Base-by-base conservation (phyloP, 129 eudicot genomes). In the Flaveria brownii region DNA sequence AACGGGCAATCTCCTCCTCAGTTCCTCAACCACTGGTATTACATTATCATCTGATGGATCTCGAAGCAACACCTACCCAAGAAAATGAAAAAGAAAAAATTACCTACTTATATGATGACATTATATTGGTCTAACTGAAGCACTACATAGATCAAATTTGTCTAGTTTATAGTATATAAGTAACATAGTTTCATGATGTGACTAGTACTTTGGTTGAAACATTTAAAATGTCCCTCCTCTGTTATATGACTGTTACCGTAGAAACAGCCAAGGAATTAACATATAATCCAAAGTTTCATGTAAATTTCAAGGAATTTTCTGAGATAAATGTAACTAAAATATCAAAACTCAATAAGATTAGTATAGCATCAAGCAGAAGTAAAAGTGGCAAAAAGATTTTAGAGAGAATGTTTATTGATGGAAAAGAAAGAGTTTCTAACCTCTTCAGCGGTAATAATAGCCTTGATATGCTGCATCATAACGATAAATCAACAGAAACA, bases 31-130 rank as follows among this genome's bases (percentile, higher is more conserved):
- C 60, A 93, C 93, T 67, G 98, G 98, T 63, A 84, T 83, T 28
- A 93, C 96, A 62, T 93, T 78, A 20, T 93, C 96, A 73, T 93
- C 97, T 17, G 61, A 77, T 45, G 97, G 98, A 77, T 93, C 96
- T 72, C 98, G 91, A 84, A 93, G 96, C 73, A 88, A 81, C 50
- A 93, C 96, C 98, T 93, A 75, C 45, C 42, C 64, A 74, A 20
- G 42, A 28, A 74, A 49, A 75, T 49, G 20, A 4, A 0, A 23
- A 52, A 0, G 10, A 5, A 39, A 39, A 39, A 18, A 22, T 30
- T 50, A 49, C 47, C 18, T 23, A 23, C 25, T 23, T 25, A 51
- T 51, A 30, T 28, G 13, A 45, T 45, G 49, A 45, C 13, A 12
- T 10, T 45, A 45, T 10, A 45, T 15, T 56, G n/a, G 23, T 42